Evolutionary conservation across 2,329 filamentous ascomycete genomes (phyloP).

Genomic region (Calcarisporium arbuscula): DNA sequence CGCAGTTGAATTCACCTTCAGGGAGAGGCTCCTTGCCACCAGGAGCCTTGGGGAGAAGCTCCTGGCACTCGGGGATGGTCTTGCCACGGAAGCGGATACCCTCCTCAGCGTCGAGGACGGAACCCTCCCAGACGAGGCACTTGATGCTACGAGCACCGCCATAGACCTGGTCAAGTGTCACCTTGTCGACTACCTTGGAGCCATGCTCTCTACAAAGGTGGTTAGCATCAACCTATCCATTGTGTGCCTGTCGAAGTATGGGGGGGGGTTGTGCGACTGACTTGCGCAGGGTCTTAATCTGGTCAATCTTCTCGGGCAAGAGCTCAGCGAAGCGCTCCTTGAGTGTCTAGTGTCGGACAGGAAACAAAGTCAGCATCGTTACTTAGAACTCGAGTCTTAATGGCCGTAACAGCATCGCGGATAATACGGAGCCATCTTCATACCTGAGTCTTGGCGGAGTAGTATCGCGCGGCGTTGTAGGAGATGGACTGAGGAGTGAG

Average conservation of each 20-base stretch:
- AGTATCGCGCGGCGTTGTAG: conserved; percentile 81
- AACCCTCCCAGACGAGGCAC: conserved; percentile 97
- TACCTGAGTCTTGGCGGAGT: conserved; percentile 90
- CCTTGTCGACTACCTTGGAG: conserved; percentile 91
- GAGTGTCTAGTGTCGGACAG: conserved; percentile 62
- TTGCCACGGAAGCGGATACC: conserved; percentile 99
- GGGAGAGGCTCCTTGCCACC: conserved; percentile 96
- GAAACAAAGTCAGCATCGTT: conserved; percentile 9
- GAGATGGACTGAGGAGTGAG: conserved; percentile 63
- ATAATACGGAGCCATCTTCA: conserved; percentile 16
- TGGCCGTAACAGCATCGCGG: not conserved
- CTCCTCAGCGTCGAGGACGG: conserved; percentile 96
- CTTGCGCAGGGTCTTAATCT: conserved; percentile 98
- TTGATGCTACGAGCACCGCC: conserved; percentile 99
- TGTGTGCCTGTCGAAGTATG: conserved; percentile 5
- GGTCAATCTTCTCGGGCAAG: conserved; percentile 92
- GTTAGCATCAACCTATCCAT: conserved; percentile 13
- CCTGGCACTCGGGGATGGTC: conserved; percentile 98
- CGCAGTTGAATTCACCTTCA: conserved; percentile 70
- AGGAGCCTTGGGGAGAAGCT: conserved; percentile 92
- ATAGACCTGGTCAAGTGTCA: conserved; percentile 98
- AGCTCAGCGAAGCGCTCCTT: conserved; percentile 98
- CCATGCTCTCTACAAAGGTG: conserved; percentile 84
- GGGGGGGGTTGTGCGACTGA: conserved; percentile 38
- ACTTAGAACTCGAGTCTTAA: not conserved